Base-by-base conservation (phyloP, 805 yeast species). In the Maudiozyma bulderi region DNA sequence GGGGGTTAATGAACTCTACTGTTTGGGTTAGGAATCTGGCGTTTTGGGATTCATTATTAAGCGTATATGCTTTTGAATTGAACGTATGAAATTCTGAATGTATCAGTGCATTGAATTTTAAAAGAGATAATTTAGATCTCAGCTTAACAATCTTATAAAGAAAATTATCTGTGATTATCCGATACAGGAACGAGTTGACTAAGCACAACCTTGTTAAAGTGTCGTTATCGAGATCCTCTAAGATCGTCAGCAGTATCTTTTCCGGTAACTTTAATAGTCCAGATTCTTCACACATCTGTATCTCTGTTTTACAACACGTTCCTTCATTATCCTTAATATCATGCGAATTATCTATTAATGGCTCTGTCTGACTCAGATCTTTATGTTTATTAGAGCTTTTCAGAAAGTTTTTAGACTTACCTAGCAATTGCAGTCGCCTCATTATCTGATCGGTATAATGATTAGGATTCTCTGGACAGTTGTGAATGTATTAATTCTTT, bases 91-190 rank as follows among this genome's bases (percentile, higher is more conserved):
- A 55, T 41, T 62, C 64, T 10, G 64, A 56, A 50, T 65, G 68
- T n/a, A 65, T 58, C 32, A 62, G 37, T 2, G 65, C 61, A 40
- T 59, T 58, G 45, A 67, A 65, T 32, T 58, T 59, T 29, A 63
- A 49, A 26, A 66, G 41, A 8, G 67, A 55, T 9, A 55, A 45
- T 46, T 59, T 60, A 15, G 59, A 54, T n/a, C 48, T 47, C 14
- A 67, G 45, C 9, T 49, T 48, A 15, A 67, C 62, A 38, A 58
- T 44, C 13, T 57, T 57, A 52, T 57, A 67, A 3, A 67, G 52
- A 30, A 59, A 57, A 7, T 60, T 48, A 43, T 56, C 57, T 9
- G 60, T 55, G 2, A 65, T 53, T 1, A 64, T 31, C 8, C 48
- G 45, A 43, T 65, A 63, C 6, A 65, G 50, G 40, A 45, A 49